These are phyloP conservation scores for Fusarium sp. DNA, from an alignment of 2,329 filamentous ascomycete species.

Conservation along the genomic window DNA sequence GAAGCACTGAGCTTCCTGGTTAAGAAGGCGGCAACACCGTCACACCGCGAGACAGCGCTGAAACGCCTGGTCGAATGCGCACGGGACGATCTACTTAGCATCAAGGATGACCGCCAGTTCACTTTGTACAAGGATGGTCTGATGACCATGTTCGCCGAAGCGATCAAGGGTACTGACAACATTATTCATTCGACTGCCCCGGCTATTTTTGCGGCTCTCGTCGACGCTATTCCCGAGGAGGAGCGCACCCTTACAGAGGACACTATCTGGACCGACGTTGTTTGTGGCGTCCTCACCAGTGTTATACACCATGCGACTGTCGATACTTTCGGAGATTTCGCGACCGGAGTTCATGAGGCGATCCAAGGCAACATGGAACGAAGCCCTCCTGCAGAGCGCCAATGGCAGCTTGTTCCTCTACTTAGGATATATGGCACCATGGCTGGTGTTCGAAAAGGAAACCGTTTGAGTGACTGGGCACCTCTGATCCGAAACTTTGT, in stretches of 20 bases:
- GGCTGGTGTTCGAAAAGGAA: conserved; percentile 85
- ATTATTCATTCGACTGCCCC: conserved; percentile 73
- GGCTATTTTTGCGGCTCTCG: conserved; percentile 66
- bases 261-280: conserved; percentile 73
- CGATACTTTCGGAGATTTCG: conserved; percentile 79
- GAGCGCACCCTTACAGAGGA: conserved; percentile 64
- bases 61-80: conserved; percentile 79
- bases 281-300: conserved; percentile 83
- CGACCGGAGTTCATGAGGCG: conserved; percentile 72
- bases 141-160: conserved; percentile 93
- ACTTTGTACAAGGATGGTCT: conserved; percentile 86
- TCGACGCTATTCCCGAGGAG: conserved; percentile 66
- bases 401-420: conserved; percentile 63
- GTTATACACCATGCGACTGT: conserved; percentile 85
- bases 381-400: conserved; percentile 24
- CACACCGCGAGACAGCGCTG: conserved; percentile 81
- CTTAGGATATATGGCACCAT: conserved; percentile 76
- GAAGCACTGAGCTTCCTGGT: conserved; percentile 96
- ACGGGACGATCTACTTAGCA: conserved; percentile 74
- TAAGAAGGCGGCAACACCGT: conserved; percentile 85
- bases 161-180: conserved; percentile 74
- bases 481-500: conserved; percentile 71
- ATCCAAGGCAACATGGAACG: conserved; percentile 57
- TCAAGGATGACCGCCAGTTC: conserved; percentile 69
- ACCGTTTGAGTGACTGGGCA: conserved; percentile 81